These are phyloP conservation scores for Plasmodium relictum DNA, from an alignment of 169 alveolate genomes.

Conservation along the genomic window DNA sequence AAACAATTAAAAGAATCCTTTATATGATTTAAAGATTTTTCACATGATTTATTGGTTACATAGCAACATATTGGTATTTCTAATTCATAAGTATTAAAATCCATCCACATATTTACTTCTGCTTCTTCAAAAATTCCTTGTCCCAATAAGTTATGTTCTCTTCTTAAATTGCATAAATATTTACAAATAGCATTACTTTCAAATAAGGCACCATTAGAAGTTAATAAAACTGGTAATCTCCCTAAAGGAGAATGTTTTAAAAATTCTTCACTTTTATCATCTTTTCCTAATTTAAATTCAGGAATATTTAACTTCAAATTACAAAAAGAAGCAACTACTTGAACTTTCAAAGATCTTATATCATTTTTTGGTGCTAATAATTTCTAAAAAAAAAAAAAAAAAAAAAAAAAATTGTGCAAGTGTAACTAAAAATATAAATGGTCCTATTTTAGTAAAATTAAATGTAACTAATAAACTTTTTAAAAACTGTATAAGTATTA, in stretches of 20 bases:
- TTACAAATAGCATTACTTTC: slow-evolving; percentile 72
- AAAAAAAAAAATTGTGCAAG: background rate
- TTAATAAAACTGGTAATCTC: slow-evolving; percentile 59
- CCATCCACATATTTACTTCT: slow-evolving; percentile 83
- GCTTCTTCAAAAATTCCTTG: slow-evolving; percentile 59
- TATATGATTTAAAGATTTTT: slow-evolving; percentile 76
- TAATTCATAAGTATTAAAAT: slow-evolving; percentile 81
- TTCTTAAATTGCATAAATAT: slow-evolving; percentile 47
- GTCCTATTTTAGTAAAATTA: too few species aligned
- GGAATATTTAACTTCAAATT: slow-evolving; percentile 54
- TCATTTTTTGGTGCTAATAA: slow-evolving; percentile 59
- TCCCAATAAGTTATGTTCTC: slow-evolving; percentile 51
- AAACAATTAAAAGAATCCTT: slow-evolving; percentile 79
- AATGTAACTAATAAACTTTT: too few species aligned
- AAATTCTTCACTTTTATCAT: slow-evolving; percentile 55
- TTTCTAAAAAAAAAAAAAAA: slow-evolving; percentile 20
- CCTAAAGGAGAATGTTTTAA: slow-evolving; percentile 55
- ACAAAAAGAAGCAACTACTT: slow-evolving; percentile 70
- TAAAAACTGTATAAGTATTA: too few species aligned
- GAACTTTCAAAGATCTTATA: slow-evolving; percentile 45
- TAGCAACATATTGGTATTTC: slow-evolving; percentile 80
- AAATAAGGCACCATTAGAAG: slow-evolving; percentile 38
- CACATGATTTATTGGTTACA: slow-evolving; percentile 75
- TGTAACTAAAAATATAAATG: too few species aligned
- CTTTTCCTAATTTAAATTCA: slow-evolving; percentile 39